Conservation (phyloP, 192 early-diverging fungal genomes). For the Backusella mclennaniae region DNA sequence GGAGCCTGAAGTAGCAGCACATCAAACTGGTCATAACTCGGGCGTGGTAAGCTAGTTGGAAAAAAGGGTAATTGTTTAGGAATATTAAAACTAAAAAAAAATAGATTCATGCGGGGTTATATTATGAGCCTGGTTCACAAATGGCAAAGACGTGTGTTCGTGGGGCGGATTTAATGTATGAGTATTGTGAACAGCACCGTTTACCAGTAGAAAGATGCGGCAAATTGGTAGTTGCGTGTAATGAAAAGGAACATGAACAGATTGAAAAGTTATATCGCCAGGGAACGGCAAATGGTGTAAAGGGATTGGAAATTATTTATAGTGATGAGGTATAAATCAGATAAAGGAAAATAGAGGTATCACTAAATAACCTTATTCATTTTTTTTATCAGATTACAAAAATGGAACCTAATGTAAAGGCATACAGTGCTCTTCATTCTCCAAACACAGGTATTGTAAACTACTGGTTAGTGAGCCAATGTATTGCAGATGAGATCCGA, state of each 20-base stretch:
- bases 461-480: slow-evolving; percentile 30
- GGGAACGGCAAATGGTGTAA: slow-evolving; percentile 31
- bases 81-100: background rate
- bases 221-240: slow-evolving; percentile 50
- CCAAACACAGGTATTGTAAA: slow-evolving; percentile 38
- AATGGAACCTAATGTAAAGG: slow-evolving; percentile 34
- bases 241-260: slow-evolving; percentile 30
- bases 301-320: slow-evolving; percentile 31
- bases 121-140: slow-evolving; percentile 30
- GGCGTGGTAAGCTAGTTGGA: slow-evolving; percentile 18
- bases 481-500: slow-evolving; percentile 28
- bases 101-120: slow-evolving; percentile 35
- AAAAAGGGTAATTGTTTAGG: background rate
- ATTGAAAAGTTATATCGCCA: slow-evolving; percentile 33
- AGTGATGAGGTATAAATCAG: slow-evolving; percentile 18
- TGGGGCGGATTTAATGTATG: slow-evolving; percentile 50
- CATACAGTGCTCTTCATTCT: slow-evolving; percentile 34
- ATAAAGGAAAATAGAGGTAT: background rate
- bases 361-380: background rate
- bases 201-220: slow-evolving; percentile 44
- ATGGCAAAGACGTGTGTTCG: slow-evolving; percentile 44
- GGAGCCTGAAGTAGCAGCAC: slow-evolving; percentile 31
- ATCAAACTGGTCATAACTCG: slow-evolving; percentile 37
- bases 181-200: slow-evolving; percentile 37
- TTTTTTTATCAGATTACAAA: slow-evolving; percentile 13